These are phyloP conservation scores for Candida ovalis DNA, from an alignment of 805 yeast genomes.

Conservation along the genomic window DNA sequence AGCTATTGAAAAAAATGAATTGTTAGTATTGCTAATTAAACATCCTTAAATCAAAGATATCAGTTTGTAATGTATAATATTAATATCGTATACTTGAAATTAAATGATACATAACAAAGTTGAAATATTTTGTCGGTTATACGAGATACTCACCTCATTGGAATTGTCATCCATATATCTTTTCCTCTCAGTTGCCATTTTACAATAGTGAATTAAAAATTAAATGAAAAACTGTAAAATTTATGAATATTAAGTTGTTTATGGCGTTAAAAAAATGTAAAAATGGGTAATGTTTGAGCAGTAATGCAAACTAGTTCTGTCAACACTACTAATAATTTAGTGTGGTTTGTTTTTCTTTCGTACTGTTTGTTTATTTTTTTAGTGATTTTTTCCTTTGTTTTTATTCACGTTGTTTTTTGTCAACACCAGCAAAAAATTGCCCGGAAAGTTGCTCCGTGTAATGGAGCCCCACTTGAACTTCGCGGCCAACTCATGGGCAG, in stretches of 20 bases:
- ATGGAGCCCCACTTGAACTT: neutral
- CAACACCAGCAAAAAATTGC: neutral
- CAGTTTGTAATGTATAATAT: too few relatives aligned
- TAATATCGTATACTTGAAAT: too few relatives aligned
- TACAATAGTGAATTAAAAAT: neutral
- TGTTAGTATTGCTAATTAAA: neutral
- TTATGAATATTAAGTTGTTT: neutral
- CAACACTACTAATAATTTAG: neutral
- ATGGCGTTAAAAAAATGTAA: neutral
- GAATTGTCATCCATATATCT: slow-evolving; percentile 18
- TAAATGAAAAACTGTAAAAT: neutral
- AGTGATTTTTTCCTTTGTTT: slow-evolving; percentile 1
- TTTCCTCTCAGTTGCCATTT: slow-evolving; percentile 22
- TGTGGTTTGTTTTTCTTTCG: slow-evolving; percentile 3
- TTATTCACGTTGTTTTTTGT: neutral
- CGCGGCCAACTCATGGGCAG: neutral
- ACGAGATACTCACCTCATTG: slow-evolving; percentile 18
- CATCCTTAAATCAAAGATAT: too few relatives aligned
- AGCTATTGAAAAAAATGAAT: slow-evolving; percentile 5
- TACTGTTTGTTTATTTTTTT: slow-evolving; percentile 3
- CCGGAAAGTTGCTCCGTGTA: neutral
- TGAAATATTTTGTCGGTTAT: neutral
- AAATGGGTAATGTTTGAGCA: too few relatives aligned
- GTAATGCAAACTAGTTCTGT: neutral
- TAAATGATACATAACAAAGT: neutral